phyloP scores from a whole-genome alignment of 441 rosid species.

The Bruguiera hainesii region DNA sequence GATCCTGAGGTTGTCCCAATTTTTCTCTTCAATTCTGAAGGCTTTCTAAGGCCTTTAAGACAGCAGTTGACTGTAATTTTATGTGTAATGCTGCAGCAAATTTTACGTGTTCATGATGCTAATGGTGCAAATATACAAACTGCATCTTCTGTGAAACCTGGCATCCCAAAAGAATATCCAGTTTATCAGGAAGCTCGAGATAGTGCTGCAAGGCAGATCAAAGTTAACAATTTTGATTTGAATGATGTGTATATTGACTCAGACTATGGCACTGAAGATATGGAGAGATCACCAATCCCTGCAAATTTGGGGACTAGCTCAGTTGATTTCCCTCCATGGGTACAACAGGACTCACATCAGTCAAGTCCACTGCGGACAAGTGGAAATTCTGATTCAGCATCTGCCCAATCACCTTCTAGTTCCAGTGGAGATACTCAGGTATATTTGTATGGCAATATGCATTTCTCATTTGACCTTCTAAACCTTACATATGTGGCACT shows the following conservation, averaged over 20 bases:
- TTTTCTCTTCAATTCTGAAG: constrained; percentile 45
- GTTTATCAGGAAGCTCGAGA: constrained; percentile 33
- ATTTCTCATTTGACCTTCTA: neutral
- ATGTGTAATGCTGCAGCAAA: constrained; percentile 42
- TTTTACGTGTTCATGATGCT: constrained; percentile 24
- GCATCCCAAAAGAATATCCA: constrained; percentile 26
- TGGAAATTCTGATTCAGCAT: constrained; percentile 90
- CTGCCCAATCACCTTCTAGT: constrained; percentile 94
- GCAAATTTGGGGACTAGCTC: constrained; percentile 58
- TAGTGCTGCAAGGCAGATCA: constrained; percentile 40
- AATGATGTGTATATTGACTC: constrained; percentile 79
- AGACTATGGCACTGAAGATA: constrained; percentile 71
- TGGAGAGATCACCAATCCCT: constrained; percentile 64
- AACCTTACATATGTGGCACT: neutral
- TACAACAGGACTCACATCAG: constrained; percentile 73
- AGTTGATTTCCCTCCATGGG: constrained; percentile 79
- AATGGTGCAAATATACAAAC: constrained; percentile 26
- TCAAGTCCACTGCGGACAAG: constrained; percentile 96
- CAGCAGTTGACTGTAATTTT: constrained; percentile 36
- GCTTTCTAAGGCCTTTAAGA: constrained; percentile 38
- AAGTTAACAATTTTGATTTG: constrained; percentile 84
- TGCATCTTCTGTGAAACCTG: constrained; percentile 24
- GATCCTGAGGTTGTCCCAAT: constrained; percentile 45
- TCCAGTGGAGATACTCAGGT: constrained; percentile 89
- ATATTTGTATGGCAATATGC: constrained; percentile 12